Percentiles rank a stretch among this genome's conserved stretches.
These are phyloP conservation scores for Cercospora brassicicola DNA, from an alignment of 2,329 filamentous ascomycete genomes.

Conservation along the genomic window DNA sequence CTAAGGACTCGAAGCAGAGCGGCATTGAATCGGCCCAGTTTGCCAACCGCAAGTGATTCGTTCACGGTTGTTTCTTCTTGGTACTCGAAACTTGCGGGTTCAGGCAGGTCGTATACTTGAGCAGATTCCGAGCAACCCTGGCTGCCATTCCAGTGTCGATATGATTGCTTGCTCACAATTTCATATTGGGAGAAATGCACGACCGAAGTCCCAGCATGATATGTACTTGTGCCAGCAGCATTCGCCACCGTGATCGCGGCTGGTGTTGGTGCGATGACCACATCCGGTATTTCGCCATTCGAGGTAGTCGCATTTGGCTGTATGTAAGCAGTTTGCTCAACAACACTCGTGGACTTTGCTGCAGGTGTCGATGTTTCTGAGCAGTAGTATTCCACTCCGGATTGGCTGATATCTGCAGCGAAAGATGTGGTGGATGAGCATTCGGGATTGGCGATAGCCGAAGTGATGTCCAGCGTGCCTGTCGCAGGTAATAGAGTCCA, in stretches of 20 bases:
- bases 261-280: slow-evolving; percentile 34
- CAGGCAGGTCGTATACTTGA: slow-evolving; percentile 38
- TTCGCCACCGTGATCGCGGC: slow-evolving; percentile 32
- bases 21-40: slow-evolving; percentile 34
- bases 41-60: slow-evolving; percentile 32
- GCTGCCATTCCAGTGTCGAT: slow-evolving; percentile 33
- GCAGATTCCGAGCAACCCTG: slow-evolving; percentile 38
- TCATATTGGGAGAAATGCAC: slow-evolving; percentile 48
- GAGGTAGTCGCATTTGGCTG: slow-evolving; percentile 32
- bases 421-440: slow-evolving; percentile 30
- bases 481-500: slow-evolving; percentile 37
- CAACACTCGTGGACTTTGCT: slow-evolving; percentile 35
- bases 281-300: slow-evolving; percentile 33
- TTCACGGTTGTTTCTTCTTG: slow-evolving; percentile 27
- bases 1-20: slow-evolving; percentile 38
- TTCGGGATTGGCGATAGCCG: slow-evolving; percentile 32
- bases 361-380: slow-evolving; percentile 33
- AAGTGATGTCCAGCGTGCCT: slow-evolving; percentile 38
- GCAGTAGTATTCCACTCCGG: slow-evolving; percentile 28
- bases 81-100: slow-evolving; percentile 43
- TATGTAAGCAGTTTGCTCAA: slow-evolving; percentile 36
- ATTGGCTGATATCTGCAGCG: slow-evolving; percentile 25
- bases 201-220: slow-evolving; percentile 41
- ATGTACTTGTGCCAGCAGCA: slow-evolving; percentile 21
- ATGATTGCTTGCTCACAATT: slow-evolving; percentile 39